Evolutionary conservation across 1,139 yeast genomes (phyloP).

Genomic region (Yamadazyma sp.): DNA sequence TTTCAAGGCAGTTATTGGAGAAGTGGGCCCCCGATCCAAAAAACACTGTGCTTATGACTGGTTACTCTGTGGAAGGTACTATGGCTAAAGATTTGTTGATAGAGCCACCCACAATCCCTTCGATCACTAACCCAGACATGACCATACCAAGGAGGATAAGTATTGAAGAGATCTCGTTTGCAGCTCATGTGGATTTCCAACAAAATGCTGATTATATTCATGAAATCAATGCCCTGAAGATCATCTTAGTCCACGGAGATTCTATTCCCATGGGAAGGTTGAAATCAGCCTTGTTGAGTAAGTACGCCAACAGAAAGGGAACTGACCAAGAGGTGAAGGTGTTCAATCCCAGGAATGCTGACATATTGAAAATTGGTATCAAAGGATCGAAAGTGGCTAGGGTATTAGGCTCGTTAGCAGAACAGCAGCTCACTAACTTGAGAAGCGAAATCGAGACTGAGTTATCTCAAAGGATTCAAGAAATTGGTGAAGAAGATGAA

Average conservation of each 20-base stretch:
- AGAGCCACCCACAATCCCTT: conserved; percentile 87
- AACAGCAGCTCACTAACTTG: conserved; percentile 37
- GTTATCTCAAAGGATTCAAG: conserved; percentile 13
- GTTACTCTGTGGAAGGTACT: conserved; percentile 98
- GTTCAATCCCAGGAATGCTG: conserved; percentile 91
- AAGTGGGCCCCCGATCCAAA: conserved; percentile 98
- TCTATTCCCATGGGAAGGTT: conserved; percentile 96
- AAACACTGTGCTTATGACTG: conserved; percentile 84
- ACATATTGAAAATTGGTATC: conserved; percentile 71
- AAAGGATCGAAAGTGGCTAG: conserved; percentile 84
- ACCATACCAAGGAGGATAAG: conserved; percentile 83
- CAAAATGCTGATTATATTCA: conserved; percentile 92
- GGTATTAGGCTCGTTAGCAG: conserved; percentile 78
- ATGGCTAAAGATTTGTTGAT: conserved; percentile 88
- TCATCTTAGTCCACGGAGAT: conserved; percentile 96
- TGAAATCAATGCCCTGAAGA: conserved; percentile 76
- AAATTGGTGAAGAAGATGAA: conserved; percentile 19
- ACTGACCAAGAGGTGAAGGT: conserved; percentile 92
- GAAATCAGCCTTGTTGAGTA: conserved; percentile 87
- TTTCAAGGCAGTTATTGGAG: conserved; percentile 85
- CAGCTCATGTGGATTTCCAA: conserved; percentile 97
- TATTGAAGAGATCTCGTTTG: conserved; percentile 95
- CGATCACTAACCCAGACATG: conserved; percentile 74
- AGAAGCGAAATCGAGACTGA: conserved; percentile 31
- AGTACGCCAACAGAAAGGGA: conserved; percentile 77